These are phyloP conservation scores for Lactifluus echinatus DNA, from an alignment of 768 basidiomycete species.

Conservation along the genomic window DNA sequence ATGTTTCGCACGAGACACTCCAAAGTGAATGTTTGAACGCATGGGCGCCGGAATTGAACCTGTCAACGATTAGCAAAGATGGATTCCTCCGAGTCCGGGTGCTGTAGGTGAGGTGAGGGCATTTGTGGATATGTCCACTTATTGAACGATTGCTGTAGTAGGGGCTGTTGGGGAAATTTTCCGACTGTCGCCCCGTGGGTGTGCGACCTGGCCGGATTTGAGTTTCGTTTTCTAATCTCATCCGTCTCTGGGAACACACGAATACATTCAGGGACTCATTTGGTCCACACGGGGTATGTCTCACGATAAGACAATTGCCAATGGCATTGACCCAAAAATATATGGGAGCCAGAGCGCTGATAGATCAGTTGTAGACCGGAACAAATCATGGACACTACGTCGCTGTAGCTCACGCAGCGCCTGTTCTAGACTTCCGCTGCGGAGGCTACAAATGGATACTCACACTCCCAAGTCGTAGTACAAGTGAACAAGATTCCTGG, in stretches of 20 bases:
- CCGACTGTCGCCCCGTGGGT: background rate
- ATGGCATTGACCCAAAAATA: background rate
- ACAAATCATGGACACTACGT: background rate
- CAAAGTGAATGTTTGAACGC: too few species aligned
- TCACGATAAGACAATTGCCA: conserved; percentile 1
- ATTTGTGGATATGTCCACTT: too few species aligned
- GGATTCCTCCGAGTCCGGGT: too few species aligned
- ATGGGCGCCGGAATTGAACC: too few species aligned
- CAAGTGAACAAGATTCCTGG: background rate
- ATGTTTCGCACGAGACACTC: background rate
- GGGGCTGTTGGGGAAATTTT: background rate
- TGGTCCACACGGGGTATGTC: too few species aligned
- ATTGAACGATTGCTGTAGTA: too few species aligned
- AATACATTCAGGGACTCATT: too few species aligned
- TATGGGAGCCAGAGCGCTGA: background rate
- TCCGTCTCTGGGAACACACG: background rate
- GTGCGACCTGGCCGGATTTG: too few species aligned
- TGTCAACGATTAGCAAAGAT: too few species aligned
- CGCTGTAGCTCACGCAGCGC: background rate
- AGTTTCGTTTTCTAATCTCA: background rate
- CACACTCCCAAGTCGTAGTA: background rate
- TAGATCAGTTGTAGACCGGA: conserved; percentile 1
- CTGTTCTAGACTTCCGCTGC: background rate
- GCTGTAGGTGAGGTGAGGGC: too few species aligned
- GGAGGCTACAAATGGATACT: background rate